These are phyloP conservation scores for Penicillium sp. DNA, from an alignment of 2,329 filamentous ascomycete species.

Conservation along the genomic window DNA sequence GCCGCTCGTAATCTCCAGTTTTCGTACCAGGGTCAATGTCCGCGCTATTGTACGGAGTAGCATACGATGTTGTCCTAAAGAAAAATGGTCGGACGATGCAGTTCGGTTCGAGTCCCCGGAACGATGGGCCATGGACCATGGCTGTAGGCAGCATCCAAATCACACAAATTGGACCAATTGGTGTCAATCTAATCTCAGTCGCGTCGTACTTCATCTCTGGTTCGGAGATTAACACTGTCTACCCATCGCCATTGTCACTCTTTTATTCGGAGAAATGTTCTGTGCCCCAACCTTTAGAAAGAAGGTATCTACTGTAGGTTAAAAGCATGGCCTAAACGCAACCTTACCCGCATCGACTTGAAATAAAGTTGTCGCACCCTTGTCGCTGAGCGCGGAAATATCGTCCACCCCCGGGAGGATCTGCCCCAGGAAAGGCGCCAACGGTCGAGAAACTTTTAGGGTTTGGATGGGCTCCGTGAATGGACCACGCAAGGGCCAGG, in stretches of 20 bases:
- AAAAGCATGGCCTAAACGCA: background rate
- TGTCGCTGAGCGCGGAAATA: conserved; percentile 17
- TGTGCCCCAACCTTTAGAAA: background rate
- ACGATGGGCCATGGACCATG: background rate
- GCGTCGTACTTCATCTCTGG: background rate
- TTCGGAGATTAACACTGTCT: background rate
- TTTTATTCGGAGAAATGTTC: background rate
- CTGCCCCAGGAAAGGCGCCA: conserved; percentile 22
- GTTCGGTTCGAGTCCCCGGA: background rate
- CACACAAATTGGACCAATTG: background rate
- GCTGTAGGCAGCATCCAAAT: background rate
- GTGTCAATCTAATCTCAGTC: background rate
- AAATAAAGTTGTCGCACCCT: conserved; percentile 31
- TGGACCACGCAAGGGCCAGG: background rate
- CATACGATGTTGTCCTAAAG: background rate
- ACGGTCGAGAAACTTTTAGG: conserved; percentile 17
- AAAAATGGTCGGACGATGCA: background rate
- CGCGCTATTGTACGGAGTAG: conserved; percentile 3
- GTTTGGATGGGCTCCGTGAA: background rate
- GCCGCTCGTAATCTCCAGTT: background rate
- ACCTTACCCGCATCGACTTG: background rate
- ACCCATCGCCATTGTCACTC: background rate
- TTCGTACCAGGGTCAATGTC: background rate
- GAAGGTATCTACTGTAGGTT: background rate
- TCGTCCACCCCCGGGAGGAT: conserved; percentile 19